Evolutionary conservation across 345 rosid genomes (phyloP), one percentile per base, ranked within the genome.

Genomic region (Pseudoturritis turrita): DNA sequence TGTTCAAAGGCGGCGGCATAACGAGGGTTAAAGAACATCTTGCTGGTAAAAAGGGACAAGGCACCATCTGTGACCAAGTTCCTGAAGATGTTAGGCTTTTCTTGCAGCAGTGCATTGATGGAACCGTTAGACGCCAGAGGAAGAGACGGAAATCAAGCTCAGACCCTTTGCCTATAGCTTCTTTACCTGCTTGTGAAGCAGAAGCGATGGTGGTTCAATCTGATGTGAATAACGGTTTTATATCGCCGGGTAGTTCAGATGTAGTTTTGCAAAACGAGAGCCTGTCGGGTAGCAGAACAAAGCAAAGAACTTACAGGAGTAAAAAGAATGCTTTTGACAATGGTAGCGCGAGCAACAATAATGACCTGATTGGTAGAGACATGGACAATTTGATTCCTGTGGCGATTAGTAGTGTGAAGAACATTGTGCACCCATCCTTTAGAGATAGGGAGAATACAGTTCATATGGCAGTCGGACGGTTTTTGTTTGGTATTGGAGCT

Each of bases 1-100:
- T 94, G 49, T 91, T 94, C 49, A 89, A 89, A 80, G 98, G 98
- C 9, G 98, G 96, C 33, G 98, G 98, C 40, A 91, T 94, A 64
- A 89, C 92, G 14, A 86, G 98, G 80, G 85, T 94, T 65, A 94
- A 94, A 81, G 97, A 94, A 55, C 97, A 94, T 72, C 86, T 94
- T 33, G 96, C 98, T 0, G 89, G 96, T 40, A 89, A 82, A 9
- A 94, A 91, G 82, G 97, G 97, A 29, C 87, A 88, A 64, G 98
- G 90, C 0, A 77, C 92, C 2, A 89, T 87, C 65, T 94, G 98
- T 70, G 76, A 75, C 33, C 84, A 69, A 13, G 95, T 88, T 57
- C 91, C 96, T 0, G 49, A 67, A 8, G 91, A 87, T 52, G 92
- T 94, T 60, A 83, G 85, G 71, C 53, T 73, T 10, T 18, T 62